These are phyloP conservation scores for Globisporangium sylvaticum DNA, from an alignment of 352 stramenopile species.

Conservation along the genomic window DNA sequence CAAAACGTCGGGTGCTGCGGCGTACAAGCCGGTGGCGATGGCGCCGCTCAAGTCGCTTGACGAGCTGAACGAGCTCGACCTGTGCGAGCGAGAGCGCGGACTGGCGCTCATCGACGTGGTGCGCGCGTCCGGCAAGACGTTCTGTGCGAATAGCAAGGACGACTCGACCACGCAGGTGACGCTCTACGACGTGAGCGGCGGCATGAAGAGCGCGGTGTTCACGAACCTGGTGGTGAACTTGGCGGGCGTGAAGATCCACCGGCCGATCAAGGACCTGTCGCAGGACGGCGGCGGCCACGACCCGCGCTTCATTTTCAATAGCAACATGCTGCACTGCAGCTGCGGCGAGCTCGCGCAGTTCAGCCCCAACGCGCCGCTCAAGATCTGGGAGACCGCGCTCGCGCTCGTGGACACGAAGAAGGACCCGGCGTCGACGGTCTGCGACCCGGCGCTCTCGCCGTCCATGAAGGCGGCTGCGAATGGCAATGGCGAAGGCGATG, in stretches of 20 bases:
- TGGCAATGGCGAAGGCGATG: not conserved
- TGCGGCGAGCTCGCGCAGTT: not conserved
- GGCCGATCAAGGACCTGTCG: conserved; percentile 18
- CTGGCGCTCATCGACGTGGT: conserved; percentile 10
- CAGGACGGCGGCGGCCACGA: conserved; percentile 25
- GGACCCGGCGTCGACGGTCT: conserved; percentile 8
- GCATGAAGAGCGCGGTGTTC: conserved; percentile 11
- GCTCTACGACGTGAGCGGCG: conserved; percentile 4
- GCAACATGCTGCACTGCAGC: conserved; percentile 4
- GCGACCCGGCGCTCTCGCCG: not conserved
- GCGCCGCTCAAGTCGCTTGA: not conserved
- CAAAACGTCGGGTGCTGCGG: not conserved
- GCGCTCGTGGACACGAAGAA: not conserved
- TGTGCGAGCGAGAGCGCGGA: conserved; percentile 11
- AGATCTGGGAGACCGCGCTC: conserved; percentile 12
- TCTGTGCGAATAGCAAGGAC: not conserved
- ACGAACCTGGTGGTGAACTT: conserved; percentile 12
- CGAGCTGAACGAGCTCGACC: conserved; percentile 2
- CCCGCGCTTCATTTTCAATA: conserved; percentile 17
- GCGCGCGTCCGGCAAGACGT: conserved; percentile 5
- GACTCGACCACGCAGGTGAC: conserved; percentile 5
- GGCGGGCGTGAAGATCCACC: not conserved
- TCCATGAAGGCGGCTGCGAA: not conserved
- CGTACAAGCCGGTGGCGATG: not conserved
- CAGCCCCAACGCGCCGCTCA: not conserved